Evolutionary conservation across 2,329 filamentous ascomycete species (phyloP).

Genomic region (Byssothecium circinans): DNA sequence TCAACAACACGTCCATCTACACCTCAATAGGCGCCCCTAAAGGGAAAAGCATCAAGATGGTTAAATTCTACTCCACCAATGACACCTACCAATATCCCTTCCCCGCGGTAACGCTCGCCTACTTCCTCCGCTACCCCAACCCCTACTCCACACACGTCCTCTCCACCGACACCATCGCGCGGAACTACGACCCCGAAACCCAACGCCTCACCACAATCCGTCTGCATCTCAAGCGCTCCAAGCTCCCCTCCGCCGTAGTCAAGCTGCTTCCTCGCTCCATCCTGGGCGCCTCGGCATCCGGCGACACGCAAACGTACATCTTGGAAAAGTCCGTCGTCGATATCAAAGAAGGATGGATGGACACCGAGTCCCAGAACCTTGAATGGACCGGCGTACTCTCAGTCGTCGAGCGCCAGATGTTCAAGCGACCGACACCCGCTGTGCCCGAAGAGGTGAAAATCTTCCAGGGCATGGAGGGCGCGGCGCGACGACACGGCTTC

Average conservation of each 20-base stretch:
- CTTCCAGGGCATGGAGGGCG: conserved; percentile 36
- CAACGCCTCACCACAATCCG: conserved; percentile 77
- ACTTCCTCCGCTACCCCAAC: conserved; percentile 87
- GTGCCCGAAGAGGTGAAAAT: conserved; percentile 26
- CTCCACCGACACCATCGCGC: conserved; percentile 79
- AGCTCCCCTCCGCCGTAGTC: conserved; percentile 72
- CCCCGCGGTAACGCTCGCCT: conserved; percentile 82
- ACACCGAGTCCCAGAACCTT: conserved; percentile 76
- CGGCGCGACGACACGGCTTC: conserved; percentile 36
- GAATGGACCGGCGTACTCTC: conserved; percentile 81
- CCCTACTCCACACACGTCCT: conserved; percentile 81
- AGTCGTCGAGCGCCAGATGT: conserved; percentile 75
- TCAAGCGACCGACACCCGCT: conserved; percentile 52
- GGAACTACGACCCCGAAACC: conserved; percentile 70
- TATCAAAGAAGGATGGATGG: conserved; percentile 79
- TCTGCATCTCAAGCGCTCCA: conserved; percentile 79
- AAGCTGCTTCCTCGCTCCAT: conserved; percentile 72
- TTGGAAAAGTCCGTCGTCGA: conserved; percentile 80
- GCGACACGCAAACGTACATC: conserved; percentile 75
- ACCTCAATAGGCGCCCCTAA: neutral
- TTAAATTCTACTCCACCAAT: conserved; percentile 58
- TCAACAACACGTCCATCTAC: neutral
- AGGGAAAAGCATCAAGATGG: conserved; percentile 39
- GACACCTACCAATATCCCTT: conserved; percentile 80
- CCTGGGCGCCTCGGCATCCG: conserved; percentile 60